Evolutionary conservation across 1,284 basidiomycete genomes (phyloP), one percentile per base, ranked within the genome.

Genomic region (Tilletia caries): DNA sequence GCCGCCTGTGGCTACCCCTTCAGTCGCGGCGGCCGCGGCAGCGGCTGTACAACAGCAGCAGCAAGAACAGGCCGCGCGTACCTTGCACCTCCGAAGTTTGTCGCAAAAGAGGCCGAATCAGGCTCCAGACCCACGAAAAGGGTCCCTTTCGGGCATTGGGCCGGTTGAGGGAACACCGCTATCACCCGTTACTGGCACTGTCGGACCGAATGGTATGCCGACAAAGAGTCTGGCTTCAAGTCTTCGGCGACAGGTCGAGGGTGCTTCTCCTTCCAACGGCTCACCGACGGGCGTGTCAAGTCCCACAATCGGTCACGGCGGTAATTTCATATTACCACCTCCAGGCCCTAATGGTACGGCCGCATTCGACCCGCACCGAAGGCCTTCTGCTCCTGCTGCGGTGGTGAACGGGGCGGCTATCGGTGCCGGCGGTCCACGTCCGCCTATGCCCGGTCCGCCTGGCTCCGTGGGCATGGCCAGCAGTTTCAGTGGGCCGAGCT

Each of bases 241-340:
- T 52, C 54, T 80, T 67, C 76, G 78, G n/a, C 70, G 76, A 29
- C 75, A 79, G 67, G 78, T 79, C 34, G 77, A 80, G 54, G 74
- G 46, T 5, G 43, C 50, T 15, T 32, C 66, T 23, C 20, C 70
- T 29, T 25, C 23, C 23, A 64, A 32, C 67, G 58, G 32, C 2
- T 29, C 58, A 8, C 12, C 3, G 2, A 62, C 58, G 33, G 32
- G 29, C 18, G 18, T 34, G 12, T 62, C 58, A 15, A 62, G 58
- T 37, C 58, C 58, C 15, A 62, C 58, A 29, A 8, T 62, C 29
- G 34, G 58, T 29, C 58, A 62, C 33, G 32, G 29, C 12, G 58
- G 58, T 13, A 13, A 27, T 6, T 62, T 34, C 58, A 8, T 8
- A 18, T 25, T 25, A 18, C 32, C 58, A 13, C n/a, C 58, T 34